Percentiles rank a stretch among this genome's conserved stretches.
phyloP scores from a whole-genome alignment of 208 protist genomes.

The Herpetomonas tarakana region DNA sequence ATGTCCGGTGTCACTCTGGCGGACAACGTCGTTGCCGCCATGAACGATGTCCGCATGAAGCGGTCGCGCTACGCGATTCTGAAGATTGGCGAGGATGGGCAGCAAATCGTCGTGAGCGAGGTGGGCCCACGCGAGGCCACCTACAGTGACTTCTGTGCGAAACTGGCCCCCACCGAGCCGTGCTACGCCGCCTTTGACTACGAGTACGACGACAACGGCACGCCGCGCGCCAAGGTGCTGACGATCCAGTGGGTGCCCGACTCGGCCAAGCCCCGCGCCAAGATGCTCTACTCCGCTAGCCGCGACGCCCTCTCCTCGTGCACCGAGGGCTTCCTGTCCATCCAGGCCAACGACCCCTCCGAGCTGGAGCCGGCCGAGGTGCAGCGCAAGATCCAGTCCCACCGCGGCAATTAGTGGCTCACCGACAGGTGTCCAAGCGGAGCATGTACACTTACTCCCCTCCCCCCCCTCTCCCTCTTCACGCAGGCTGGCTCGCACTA shows the following conservation, averaged over 20 bases:
- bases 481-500: too few species aligned
- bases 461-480: too few species aligned
- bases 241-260: conserved; percentile 89
- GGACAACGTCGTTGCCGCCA: conserved; percentile 49
- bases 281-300: conserved; percentile 89
- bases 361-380: conserved; percentile 61
- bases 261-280: conserved; percentile 63
- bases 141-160: conserved; percentile 75
- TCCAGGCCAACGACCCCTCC: conserved; percentile 83
- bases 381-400: conserved; percentile 37
- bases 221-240: conserved; percentile 80
- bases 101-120: conserved; percentile 74
- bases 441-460: neutral
- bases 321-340: conserved; percentile 80
- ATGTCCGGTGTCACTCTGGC: conserved; percentile 86
- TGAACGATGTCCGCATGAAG: conserved; percentile 86
- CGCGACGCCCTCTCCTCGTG: conserved; percentile 67
- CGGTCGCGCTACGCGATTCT: conserved; percentile 82
- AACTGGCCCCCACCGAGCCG: conserved; percentile 65
- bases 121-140: conserved; percentile 36
- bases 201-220: conserved; percentile 69
- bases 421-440: too few species aligned
- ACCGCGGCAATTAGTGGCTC: conserved; percentile 30
- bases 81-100: conserved; percentile 77
- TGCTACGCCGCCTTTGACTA: conserved; percentile 93